Evolutionary conservation across 495 filamentous ascomycete species (phyloP), one percentile per base, ranked within the genome.

Genomic region (Aspergillus bridgeri): DNA sequence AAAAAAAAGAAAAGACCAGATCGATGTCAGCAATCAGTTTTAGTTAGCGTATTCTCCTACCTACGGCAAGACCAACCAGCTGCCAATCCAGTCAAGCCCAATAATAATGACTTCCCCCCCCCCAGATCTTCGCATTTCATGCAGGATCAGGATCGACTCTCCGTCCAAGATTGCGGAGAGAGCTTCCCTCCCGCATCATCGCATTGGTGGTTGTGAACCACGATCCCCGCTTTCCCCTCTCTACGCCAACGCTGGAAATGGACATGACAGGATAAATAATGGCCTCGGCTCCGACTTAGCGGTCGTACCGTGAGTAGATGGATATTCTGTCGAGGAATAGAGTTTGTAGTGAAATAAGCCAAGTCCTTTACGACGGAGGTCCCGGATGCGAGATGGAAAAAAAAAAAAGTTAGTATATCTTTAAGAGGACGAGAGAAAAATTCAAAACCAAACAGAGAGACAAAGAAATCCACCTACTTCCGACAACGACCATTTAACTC

Each of bases 101-200:
- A 57, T 20, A 18, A 51, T 23, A 7, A 48, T n/a, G n/a, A n/a
- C n/a, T n/a, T n/a, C n/a, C n/a, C n/a, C n/a, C n/a, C n/a, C n/a
- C 33, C 18, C 21, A 23, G 19, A 44, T 25, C 19, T 46, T 25
- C 51, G 29, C 45, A 50, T 48, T 50, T 24, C 25, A 54, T 43
- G 53, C 54, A 53, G 38, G 55, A 60, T 59, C 62, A 65, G 62
- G 56, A 65, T 65, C 58, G 56, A 21, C 59, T 58, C 61, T 58
- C 61, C 53, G 56, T 48, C 51, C 49, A 51, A n/a, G 60, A 65
- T 60, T 65, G 63, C 63, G 63, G 63, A 65, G 63, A 62, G 63
- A 65, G 62, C 62, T 53, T 23, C 18, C 44, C 18, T 65, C 51
- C 60, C 54, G 21, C 54, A 51, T 42, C 44, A 33, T n/a, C 22